Evolutionary conservation across 352 stramenopile species (phyloP).

Genomic region (Phytophthora citrophthora): DNA sequence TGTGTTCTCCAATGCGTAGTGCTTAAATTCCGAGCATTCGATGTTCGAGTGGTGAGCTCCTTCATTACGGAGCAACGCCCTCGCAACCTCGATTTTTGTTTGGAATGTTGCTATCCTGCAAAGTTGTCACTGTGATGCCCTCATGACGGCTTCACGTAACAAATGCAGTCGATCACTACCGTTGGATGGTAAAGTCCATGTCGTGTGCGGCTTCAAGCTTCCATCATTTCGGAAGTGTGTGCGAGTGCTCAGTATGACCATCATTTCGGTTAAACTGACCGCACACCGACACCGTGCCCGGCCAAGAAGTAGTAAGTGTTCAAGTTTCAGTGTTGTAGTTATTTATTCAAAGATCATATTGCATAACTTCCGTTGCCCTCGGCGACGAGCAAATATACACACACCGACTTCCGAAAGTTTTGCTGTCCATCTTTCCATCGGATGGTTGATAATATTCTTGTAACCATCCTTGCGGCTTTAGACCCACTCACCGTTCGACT

Average conservation of each 20-base stretch:
- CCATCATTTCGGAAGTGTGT: constrained; percentile 37
- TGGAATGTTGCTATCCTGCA: too few relatives aligned
- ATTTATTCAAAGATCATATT: constrained; percentile 31
- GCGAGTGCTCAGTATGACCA: constrained; percentile 11
- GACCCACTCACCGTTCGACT: constrained; percentile 34
- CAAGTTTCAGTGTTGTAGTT: constrained; percentile 21
- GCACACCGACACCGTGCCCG: not conserved
- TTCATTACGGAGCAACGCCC: constrained; percentile 30
- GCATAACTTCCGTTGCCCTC: constrained; percentile 20
- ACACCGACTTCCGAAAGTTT: constrained; percentile 16
- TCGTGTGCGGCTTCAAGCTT: constrained; percentile 1
- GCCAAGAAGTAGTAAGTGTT: not conserved
- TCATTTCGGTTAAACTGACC: constrained; percentile 33
- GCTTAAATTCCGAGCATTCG: constrained; percentile 8
- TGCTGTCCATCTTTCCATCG: constrained; percentile 32
- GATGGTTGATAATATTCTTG: constrained; percentile 38
- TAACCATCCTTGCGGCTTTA: constrained; percentile 9
- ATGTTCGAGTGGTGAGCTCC: constrained; percentile 14
- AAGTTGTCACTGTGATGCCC: constrained; percentile 27
- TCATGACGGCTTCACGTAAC: constrained; percentile 48
- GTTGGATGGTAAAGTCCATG: too few relatives aligned
- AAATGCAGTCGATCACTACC: not conserved
- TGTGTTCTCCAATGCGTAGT: constrained; percentile 33
- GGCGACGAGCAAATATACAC: constrained; percentile 31
- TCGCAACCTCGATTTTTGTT: not conserved